phyloP scores from a whole-genome alignment of 495 filamentous ascomycete genomes.

The Podospora bellae-mahoneyi region DNA sequence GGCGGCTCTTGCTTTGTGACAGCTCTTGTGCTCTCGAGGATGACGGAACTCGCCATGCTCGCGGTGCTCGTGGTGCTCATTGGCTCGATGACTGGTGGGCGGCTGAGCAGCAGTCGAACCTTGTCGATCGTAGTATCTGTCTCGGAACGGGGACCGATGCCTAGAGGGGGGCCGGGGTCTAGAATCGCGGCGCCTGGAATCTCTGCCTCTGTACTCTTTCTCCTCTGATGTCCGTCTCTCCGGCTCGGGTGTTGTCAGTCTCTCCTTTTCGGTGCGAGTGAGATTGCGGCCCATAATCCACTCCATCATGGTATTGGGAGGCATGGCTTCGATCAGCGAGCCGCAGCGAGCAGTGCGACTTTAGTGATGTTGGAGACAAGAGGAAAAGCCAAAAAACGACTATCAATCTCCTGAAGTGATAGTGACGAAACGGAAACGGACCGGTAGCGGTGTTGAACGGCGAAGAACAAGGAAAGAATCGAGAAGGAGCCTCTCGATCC shows the following conservation, averaged over 20 bases:
- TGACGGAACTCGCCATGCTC: neutral
- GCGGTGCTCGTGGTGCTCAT: neutral
- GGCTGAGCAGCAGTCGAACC: too few relatives aligned
- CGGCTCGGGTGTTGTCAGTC: neutral
- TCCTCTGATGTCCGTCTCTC: neutral
- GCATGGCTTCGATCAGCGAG: neutral
- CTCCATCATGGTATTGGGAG: neutral
- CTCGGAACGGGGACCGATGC: neutral
- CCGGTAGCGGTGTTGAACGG: neutral
- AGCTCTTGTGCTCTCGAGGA: neutral
- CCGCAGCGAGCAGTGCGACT: neutral
- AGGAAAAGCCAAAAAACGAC: neutral
- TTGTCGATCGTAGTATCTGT: neutral
- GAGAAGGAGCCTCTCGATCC: neutral
- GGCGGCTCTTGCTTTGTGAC: neutral
- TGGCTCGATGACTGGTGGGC: neutral
- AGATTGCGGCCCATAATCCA: conserved; percentile 7
- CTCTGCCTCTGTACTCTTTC: conserved; percentile 1
- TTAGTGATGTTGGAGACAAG: neutral
- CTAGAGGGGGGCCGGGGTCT: neutral
- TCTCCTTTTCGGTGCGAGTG: neutral
- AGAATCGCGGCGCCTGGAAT: neutral
- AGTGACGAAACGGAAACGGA: neutral
- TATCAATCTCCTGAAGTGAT: neutral
- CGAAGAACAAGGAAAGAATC: neutral